phyloP scores from a whole-genome alignment of 2,329 filamentous ascomycete species.

The Pestalotiopsis sp. region DNA sequence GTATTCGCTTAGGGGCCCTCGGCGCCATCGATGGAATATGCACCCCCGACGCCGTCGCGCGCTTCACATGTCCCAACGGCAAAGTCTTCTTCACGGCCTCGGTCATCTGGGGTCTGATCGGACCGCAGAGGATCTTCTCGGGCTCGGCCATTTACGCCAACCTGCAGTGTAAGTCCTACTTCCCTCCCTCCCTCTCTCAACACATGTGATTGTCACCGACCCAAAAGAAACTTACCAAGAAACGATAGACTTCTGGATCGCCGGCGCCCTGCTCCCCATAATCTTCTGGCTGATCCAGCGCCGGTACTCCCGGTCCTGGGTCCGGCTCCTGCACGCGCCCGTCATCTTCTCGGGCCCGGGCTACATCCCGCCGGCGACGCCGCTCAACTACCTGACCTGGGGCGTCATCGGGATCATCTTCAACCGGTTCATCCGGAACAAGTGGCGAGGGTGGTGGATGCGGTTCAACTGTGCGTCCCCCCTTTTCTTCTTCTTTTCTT shows the following conservation, averaged over 20 bases:
- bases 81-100: conserved; percentile 62
- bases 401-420: conserved; percentile 52
- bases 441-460: conserved; percentile 31
- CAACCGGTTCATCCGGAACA: conserved; percentile 50
- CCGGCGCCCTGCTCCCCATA: conserved; percentile 50
- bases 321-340: conserved; percentile 55
- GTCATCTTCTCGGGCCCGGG: conserved; percentile 54
- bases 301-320: conserved; percentile 45
- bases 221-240: background rate
- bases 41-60: conserved; percentile 45
- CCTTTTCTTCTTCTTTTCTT: background rate
- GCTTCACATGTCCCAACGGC: conserved; percentile 60
- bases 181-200: background rate
- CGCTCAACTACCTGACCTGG: conserved; percentile 55
- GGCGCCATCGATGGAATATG: conserved; percentile 57
- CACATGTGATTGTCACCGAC: background rate
- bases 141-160: conserved; percentile 46
- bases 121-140: conserved; percentile 53
- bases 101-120: conserved; percentile 64
- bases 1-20: conserved; percentile 26
- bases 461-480: background rate
- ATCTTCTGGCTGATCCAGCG: conserved; percentile 51
- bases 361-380: conserved; percentile 57
- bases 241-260: conserved; percentile 48
- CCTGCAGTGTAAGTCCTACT: conserved; percentile 40